phyloP scores from a whole-genome alignment of 345 rosid genomes.

The Carallia pectinifolia region DNA sequence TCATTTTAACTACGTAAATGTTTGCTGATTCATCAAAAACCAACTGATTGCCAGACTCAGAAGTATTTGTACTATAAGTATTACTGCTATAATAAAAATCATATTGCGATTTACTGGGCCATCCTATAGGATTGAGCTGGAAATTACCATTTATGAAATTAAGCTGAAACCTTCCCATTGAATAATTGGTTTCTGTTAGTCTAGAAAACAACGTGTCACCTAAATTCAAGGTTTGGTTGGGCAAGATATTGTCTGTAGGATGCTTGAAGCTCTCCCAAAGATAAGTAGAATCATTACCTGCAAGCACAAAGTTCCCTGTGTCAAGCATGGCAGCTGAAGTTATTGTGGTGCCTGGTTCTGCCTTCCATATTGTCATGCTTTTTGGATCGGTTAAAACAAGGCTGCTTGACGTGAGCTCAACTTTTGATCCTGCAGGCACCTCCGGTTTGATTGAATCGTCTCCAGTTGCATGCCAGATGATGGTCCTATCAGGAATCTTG shows the following conservation, averaged over 20 bases:
- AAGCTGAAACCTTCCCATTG: slow-evolving; percentile 24
- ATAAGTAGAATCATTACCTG: slow-evolving; percentile 1
- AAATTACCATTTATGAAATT: slow-evolving; percentile 18
- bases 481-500: slow-evolving; percentile 28
- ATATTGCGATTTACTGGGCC: slow-evolving; percentile 14
- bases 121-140: slow-evolving; percentile 15
- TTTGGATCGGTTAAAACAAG: slow-evolving; percentile 20
- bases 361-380: slow-evolving; percentile 9
- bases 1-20: background rate
- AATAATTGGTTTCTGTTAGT: slow-evolving; percentile 16
- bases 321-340: slow-evolving; percentile 27
- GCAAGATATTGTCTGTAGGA: slow-evolving; percentile 45
- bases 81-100: slow-evolving; percentile 14
- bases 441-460: slow-evolving; percentile 1
- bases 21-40: slow-evolving; percentile 13
- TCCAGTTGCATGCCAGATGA: slow-evolving; percentile 31
- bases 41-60: slow-evolving; percentile 8
- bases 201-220: slow-evolving; percentile 17
- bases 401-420: slow-evolving; percentile 17
- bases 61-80: background rate
- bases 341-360: background rate
- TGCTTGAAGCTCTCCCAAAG: slow-evolving; percentile 43
- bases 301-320: slow-evolving; percentile 40
- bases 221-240: slow-evolving; percentile 27
- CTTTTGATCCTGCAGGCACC: slow-evolving; percentile 24